Evolutionary conservation across 805 yeast species (phyloP), one percentile per base, ranked within the genome.

Genomic region (Scheffersomyces ergatensis): DNA sequence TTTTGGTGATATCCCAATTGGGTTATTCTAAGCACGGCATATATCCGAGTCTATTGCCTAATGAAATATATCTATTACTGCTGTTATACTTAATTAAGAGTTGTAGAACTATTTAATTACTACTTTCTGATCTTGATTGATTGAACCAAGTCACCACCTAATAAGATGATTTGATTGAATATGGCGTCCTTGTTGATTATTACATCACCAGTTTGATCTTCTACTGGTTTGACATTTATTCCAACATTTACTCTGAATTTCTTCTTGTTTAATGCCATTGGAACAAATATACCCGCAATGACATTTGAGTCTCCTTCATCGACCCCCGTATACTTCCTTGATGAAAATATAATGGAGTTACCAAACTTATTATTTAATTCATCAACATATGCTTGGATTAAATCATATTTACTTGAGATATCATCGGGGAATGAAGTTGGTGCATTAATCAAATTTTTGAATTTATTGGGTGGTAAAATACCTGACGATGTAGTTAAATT

Each of bases 181-280:
- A 87, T 73, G 2, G 92, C 85, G 13, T 78, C 84, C 55, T 76
- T 83, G 61, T 89, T 87, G 43, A 89, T 65, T 27, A 68, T 69
- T 11, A 86, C 83, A 13, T 67, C 78, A 31, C 62, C 63, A 40
- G 72, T 78, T 13, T 8, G 32, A 4, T 49, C 71, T 25, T 70
- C 76, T 4, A 72, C 60, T 1, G 96, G 95, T 54, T 76, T 73
- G 42, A 83, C 73, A 51, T 88, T 83, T 53, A 79, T 83, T 12
- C 90, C 95, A 44, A 85, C 60, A 47, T 85, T 87, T 17, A 85
- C 96, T 52, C 83, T 82, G 67, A 89, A 89, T 60, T 82, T 85
- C 56, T 79, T 77, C 45, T 77, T 76, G 15, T 70, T 65, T 45
- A 77, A 62, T 29, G 76, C 74, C 3, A 75, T 62, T 2, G 96